phyloP scores from a whole-genome alignment of 2,329 filamentous ascomycete genomes.

The Exophiala xenobiotica region DNA sequence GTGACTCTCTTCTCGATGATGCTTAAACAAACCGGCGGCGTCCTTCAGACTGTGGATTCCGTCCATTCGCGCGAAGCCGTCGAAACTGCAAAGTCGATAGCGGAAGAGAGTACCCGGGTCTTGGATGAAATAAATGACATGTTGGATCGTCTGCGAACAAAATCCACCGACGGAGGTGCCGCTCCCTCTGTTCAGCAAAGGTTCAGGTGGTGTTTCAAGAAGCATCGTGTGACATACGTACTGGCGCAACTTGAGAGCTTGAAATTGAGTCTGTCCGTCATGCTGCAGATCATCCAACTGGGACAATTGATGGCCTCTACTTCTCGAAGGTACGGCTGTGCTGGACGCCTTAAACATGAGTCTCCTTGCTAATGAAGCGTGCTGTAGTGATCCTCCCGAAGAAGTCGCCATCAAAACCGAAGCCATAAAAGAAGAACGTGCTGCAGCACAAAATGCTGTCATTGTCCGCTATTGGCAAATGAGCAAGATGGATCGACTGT shows the following conservation, averaged over 20 bases:
- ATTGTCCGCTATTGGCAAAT: constrained; percentile 44
- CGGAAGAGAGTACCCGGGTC: constrained; percentile 39
- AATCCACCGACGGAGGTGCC: constrained; percentile 32
- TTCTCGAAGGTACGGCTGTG: constrained; percentile 28
- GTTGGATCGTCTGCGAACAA: constrained; percentile 37
- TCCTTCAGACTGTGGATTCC: constrained; percentile 35
- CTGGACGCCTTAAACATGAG: background rate
- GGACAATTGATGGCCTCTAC: constrained; percentile 36
- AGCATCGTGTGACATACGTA: constrained; percentile 43
- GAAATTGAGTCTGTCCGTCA: constrained; percentile 42
- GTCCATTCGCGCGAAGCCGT: constrained; percentile 37
- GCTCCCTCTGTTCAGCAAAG: constrained; percentile 36
- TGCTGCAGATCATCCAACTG: constrained; percentile 41
- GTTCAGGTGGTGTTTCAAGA: constrained; percentile 44
- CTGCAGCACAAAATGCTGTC: constrained; percentile 45
- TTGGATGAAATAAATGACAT: constrained; percentile 46
- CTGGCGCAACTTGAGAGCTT: constrained; percentile 43
- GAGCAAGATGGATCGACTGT: constrained; percentile 39
- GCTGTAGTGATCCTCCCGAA: constrained; percentile 25
- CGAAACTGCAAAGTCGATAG: constrained; percentile 40
- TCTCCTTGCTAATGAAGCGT: background rate
- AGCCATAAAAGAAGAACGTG: constrained; percentile 40
- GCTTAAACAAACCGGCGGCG: constrained; percentile 40
- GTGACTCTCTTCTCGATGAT: constrained; percentile 42
- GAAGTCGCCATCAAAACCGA: constrained; percentile 33